Percentiles rank a stretch among this genome's conserved stretches.
These are phyloP conservation scores for Starmerella geochares DNA, from an alignment of 805 yeast species.

Conservation along the genomic window DNA sequence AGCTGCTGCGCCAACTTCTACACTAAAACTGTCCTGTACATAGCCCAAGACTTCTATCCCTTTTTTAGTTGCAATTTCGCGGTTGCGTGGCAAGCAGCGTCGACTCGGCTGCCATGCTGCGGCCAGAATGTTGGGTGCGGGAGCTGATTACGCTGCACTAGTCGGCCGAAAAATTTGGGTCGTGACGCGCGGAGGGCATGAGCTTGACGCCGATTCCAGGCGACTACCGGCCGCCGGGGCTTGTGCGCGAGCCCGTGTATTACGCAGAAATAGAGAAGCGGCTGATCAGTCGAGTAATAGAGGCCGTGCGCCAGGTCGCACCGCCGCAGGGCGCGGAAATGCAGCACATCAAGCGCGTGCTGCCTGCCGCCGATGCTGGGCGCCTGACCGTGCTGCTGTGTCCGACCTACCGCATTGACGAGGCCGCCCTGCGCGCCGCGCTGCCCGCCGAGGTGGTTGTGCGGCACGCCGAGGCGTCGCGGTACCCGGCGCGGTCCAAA, in stretches of 20 bases:
- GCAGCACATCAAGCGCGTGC: conserved; percentile 33
- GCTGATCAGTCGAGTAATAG: conserved; percentile 17
- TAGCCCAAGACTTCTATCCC: too few species aligned
- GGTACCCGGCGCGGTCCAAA: conserved; percentile 56
- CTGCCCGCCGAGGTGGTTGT: conserved; percentile 11
- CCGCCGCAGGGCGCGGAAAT: conserved; percentile 31
- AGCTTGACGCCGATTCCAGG: conserved; percentile 19
- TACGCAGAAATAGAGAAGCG: conserved; percentile 18
- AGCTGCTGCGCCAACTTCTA: too few species aligned
- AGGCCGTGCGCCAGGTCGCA: conserved; percentile 25
- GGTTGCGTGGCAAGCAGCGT: too few species aligned
- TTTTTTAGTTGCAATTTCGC: too few species aligned
- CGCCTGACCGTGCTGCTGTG: conserved; percentile 16
- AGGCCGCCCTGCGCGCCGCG: conserved; percentile 25
- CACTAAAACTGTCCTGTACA: too few species aligned
- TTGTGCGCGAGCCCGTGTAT: conserved; percentile 22
- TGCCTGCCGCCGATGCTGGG: conserved; percentile 16
- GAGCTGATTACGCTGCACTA: neutral
- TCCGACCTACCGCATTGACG: conserved; percentile 11
- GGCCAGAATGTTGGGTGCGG: too few species aligned
- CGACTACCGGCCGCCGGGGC: conserved; percentile 24
- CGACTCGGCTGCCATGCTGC: neutral
- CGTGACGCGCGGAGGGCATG: neutral
- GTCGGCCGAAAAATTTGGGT: neutral
- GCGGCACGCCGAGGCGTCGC: conserved; percentile 40